These are phyloP conservation scores for Annulohypoxylon bovei DNA, from an alignment of 495 filamentous ascomycete species.

Conservation along the genomic window DNA sequence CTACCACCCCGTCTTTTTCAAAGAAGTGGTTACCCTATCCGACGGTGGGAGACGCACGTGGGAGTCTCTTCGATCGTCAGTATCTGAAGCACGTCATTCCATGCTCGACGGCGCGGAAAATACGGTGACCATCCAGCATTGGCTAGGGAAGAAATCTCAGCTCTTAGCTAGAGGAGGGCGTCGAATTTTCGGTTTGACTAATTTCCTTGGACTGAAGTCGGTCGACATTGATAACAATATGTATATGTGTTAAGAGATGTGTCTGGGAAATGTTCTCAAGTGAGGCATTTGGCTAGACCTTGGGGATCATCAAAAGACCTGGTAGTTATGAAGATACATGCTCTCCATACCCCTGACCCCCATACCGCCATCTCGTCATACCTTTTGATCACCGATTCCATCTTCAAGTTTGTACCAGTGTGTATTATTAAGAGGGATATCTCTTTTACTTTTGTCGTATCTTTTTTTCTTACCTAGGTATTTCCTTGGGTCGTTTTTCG, in stretches of 20 bases:
- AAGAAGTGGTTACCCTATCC: conserved; percentile 19
- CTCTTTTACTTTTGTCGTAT: not conserved
- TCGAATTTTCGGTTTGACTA: not conserved
- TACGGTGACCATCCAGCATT: not conserved
- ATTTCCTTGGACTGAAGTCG: not conserved
- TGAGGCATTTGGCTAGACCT: not conserved
- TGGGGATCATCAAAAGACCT: not conserved
- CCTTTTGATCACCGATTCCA: conserved; percentile 8
- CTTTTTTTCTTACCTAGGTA: not conserved
- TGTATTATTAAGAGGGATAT: not conserved
- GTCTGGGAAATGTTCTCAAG: not conserved
- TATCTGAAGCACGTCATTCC: conserved; percentile 28
- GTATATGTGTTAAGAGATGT: not conserved
- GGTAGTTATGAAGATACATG: not conserved
- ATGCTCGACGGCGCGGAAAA: conserved; percentile 5
- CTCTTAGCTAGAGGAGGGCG: not conserved
- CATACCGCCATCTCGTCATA: conserved; percentile 2
- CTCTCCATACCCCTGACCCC: not conserved
- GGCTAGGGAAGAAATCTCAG: not conserved
- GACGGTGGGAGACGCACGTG: conserved; percentile 23
- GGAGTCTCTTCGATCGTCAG: conserved; percentile 10
- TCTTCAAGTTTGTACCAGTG: not conserved
- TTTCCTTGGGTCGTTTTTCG: not conserved
- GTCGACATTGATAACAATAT: not conserved
- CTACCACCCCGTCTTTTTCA: not conserved